Evolutionary conservation across 163 green algal genomes (phyloP), one percentile per base, ranked within the genome.

Genomic region (Coccomyxa subellipsoidea): DNA sequence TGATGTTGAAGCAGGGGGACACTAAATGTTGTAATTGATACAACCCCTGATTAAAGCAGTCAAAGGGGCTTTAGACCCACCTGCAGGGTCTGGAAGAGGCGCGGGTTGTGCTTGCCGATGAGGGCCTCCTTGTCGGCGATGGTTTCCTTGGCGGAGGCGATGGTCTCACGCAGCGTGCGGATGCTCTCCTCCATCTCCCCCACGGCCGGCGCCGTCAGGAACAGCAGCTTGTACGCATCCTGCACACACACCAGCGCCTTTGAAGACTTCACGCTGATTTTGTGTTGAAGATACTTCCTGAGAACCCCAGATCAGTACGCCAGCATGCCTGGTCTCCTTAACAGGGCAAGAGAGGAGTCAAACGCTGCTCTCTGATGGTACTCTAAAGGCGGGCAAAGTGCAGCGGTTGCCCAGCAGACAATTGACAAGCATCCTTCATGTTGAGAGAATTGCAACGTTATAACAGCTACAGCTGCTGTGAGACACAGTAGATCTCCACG

Each of bases 41-140:
- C 47, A 29, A 12, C 12, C 47, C 47, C 47, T 66, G 47, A 18
- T 66, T 66, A 29, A 18, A 18, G 47, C 12, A 66, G 47, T 12
- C 47, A 12, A 66, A 66, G 18, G 18, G 47, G 12, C 12, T 69
- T 31, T 69, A 29, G 2, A 69, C n/a, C 34, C 54, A 77, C 81
- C 73, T 89, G 82, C 29, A 89, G 69, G 31, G 73, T 47, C n/a
- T 78, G 79, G 70, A 89, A 90, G 59, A 84, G 84, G 39, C 83
- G 72, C 6, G 91, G 92, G 83, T 96, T 95, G 31, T 87, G 34
- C 37, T 77, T 80, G 0, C 84, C 90, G 75, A 94, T 76, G 31
- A 79, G 38, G 31, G 84, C 83, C 86, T 96, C 92, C 27, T 88
- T 83, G 27, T 91, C 87, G 23, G 85, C 82, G 8, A 89, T 86